Evolutionary conservation across 2,329 filamentous ascomycete genomes (phyloP).

Genomic region (Graphium sp.): DNA sequence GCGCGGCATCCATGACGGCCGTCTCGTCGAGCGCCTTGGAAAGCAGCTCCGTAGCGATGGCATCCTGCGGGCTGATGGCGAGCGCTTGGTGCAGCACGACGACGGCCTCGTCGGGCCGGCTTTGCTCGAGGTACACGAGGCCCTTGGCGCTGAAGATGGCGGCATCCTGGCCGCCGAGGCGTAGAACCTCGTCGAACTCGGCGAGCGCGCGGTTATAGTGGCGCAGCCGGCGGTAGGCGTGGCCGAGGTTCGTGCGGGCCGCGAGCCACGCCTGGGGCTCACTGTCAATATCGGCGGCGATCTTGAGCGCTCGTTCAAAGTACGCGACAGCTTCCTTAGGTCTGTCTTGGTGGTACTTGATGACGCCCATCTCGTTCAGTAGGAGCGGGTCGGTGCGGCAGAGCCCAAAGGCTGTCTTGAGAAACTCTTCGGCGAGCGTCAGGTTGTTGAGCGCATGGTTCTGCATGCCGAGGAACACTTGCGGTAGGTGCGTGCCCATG

Average conservation of each 20-base stretch:
- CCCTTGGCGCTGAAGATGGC: conserved; percentile 71
- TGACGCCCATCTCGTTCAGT: conserved; percentile 88
- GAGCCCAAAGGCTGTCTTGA: conserved; percentile 71
- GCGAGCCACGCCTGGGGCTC: conserved; percentile 71
- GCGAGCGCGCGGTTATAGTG: conserved; percentile 54
- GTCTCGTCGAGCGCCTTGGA: conserved; percentile 54
- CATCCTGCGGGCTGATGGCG: conserved; percentile 62
- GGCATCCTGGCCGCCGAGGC: conserved; percentile 65
- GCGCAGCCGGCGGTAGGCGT: conserved; percentile 62
- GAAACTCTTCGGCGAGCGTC: conserved; percentile 81
- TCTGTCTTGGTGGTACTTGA: conserved; percentile 83
- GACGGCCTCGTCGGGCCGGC: conserved; percentile 59
- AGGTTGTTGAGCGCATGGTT: conserved; percentile 94
- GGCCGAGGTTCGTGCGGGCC: conserved; percentile 75
- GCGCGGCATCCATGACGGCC: conserved; percentile 24
- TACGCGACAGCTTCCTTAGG: conserved; percentile 59
- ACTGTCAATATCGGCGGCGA: conserved; percentile 67
- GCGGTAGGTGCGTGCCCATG: conserved; percentile 90
- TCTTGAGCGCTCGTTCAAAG: conserved; percentile 60
- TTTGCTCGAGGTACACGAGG: conserved; percentile 65
- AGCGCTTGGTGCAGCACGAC: conserved; percentile 72
- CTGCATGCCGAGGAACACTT: conserved; percentile 96
- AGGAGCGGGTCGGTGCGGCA: conserved; percentile 78
- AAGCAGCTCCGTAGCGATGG: conserved; percentile 63
- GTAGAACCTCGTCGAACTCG: conserved; percentile 75